Conservation (phyloP, 2,329 filamentous ascomycete genomes). For the Colletotrichum salicis region DNA sequence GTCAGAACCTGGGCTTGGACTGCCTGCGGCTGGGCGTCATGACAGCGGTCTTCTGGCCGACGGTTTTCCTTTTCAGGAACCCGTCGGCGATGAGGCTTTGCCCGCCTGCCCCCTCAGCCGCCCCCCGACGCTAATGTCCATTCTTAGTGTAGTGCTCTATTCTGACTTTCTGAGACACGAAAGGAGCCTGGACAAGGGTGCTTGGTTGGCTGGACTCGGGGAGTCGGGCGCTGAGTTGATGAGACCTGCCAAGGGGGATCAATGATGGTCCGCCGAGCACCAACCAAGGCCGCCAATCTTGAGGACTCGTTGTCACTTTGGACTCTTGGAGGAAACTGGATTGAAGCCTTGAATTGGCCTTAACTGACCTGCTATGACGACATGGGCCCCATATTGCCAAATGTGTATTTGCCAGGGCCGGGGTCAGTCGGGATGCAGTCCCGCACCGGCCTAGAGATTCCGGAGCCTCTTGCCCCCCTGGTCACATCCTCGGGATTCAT, state of each 20-base stretch:
- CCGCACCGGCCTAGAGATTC: neutral
- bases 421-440: slow-evolving; percentile 6
- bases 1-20: neutral
- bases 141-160: neutral
- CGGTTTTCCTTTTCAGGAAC: slow-evolving; percentile 17
- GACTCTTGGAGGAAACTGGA: neutral
- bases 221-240: neutral
- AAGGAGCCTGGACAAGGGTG: neutral
- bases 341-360: neutral
- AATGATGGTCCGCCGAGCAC: neutral
- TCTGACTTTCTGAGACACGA: slow-evolving; percentile 15
- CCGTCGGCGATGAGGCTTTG: slow-evolving; percentile 24
- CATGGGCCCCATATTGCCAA: neutral
- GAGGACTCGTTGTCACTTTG: neutral
- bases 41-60: slow-evolving; percentile 1
- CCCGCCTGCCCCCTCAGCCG: neutral
- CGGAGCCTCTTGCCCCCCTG: neutral
- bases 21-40: neutral
- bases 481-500: neutral
- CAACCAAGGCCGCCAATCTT: neutral
- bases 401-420: neutral
- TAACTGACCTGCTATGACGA: slow-evolving; percentile 2
- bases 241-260: neutral
- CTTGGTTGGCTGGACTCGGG: neutral
- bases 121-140: neutral